phyloP scores from a whole-genome alignment of 192 early-diverging fungal genomes.

The Tieghemiomyces parasiticus region DNA sequence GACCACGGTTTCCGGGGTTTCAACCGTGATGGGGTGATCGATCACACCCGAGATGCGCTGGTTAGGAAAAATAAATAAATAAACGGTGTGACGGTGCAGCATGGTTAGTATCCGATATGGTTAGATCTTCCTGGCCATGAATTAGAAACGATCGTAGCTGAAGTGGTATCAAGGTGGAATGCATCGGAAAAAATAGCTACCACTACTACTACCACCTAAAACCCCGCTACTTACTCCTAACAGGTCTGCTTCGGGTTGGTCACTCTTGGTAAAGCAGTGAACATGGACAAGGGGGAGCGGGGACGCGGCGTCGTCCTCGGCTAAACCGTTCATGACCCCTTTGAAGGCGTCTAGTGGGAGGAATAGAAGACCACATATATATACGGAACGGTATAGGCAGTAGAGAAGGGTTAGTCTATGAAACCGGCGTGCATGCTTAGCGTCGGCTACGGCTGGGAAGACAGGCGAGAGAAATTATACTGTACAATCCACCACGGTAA shows the following conservation, averaged over 20 bases:
- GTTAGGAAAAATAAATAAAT: too few species aligned
- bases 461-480: conserved; percentile 1
- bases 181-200: too few species aligned
- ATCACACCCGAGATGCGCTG: neutral
- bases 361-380: neutral
- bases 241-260: conserved; percentile 48
- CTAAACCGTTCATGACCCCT: conserved; percentile 45
- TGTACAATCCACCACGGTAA: neutral
- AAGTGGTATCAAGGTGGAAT: too few species aligned
- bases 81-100: too few species aligned
- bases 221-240: conserved; percentile 34
- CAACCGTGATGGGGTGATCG: neutral
- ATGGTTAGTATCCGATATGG: too few species aligned
- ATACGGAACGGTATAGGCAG: neutral
- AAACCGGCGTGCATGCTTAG: too few species aligned
- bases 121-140: neutral
- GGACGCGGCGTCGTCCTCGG: conserved; percentile 26
- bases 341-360: conserved; percentile 63
- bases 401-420: too few species aligned
- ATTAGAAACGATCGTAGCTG: neutral
- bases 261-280: conserved; percentile 85
- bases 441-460: too few species aligned
- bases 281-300: conserved; percentile 84
- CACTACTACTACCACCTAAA: too few species aligned
- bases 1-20: conserved; percentile 24